Percentiles rank a stretch among this genome's conserved stretches.
These are phyloP conservation scores for Rubia peregrina DNA, from an alignment of 305 asterid species.

Conservation along the genomic window DNA sequence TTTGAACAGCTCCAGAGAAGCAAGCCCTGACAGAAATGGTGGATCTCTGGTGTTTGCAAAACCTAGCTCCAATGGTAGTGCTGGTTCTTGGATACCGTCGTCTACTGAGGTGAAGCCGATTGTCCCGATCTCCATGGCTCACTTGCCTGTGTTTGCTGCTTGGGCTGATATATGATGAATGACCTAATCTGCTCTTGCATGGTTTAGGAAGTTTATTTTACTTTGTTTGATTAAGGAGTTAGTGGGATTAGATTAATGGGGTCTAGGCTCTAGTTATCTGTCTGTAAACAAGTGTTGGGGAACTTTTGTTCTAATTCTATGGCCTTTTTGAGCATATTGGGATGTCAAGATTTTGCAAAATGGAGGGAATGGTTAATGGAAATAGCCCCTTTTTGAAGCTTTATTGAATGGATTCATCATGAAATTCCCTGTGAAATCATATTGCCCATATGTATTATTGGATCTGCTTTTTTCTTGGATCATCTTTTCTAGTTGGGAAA, in stretches of 20 bases:
- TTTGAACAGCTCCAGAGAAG: constrained; percentile 66
- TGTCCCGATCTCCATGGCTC: constrained; percentile 43
- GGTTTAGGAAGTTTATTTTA: constrained; percentile 12
- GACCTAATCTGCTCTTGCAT: constrained; percentile 20
- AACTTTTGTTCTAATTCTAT: constrained; percentile 30
- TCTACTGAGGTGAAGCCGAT: constrained; percentile 32
- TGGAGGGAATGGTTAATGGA: constrained; percentile 29
- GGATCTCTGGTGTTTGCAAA: constrained; percentile 19
- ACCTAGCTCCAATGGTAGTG: constrained; percentile 17
- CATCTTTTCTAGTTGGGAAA: constrained; percentile 34
- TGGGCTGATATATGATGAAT: constrained; percentile 41
- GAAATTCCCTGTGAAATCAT: constrained; percentile 21
- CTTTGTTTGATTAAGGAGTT: not conserved
- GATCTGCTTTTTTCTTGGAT: constrained; percentile 28
- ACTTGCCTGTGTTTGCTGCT: constrained; percentile 64
- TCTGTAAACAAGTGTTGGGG: constrained; percentile 34
- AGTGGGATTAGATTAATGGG: constrained; percentile 34
- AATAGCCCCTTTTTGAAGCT: not conserved
- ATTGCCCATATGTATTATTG: constrained; percentile 25
- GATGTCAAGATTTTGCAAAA: constrained; percentile 36
- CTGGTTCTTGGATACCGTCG: constrained; percentile 40
- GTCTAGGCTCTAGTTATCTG: constrained; percentile 25
- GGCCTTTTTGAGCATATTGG: constrained; percentile 33
- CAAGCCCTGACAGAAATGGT: constrained; percentile 53
- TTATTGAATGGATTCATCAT: constrained; percentile 22